Evolutionary conservation across 306 rosid species (phyloP).

Genomic region (Glycine soja): DNA sequence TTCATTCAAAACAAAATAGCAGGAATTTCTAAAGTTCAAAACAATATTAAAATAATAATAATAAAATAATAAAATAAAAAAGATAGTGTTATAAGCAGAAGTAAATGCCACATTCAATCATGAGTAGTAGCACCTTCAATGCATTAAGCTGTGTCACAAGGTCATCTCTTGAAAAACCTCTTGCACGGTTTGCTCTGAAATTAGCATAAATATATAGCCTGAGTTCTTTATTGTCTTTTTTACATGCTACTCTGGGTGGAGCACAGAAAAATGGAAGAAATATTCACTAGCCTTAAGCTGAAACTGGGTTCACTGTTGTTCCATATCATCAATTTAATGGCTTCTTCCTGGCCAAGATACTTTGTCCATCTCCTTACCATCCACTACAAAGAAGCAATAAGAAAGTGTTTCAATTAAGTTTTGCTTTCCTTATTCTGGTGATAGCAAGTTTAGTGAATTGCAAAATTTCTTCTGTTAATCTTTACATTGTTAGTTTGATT

Average conservation of each 20-base stretch:
- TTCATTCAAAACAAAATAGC: constrained; percentile 21
- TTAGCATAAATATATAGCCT: constrained; percentile 42
- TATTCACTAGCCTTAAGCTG: constrained; percentile 73
- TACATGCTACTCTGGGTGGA: constrained; percentile 27
- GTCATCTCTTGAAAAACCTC: constrained; percentile 74
- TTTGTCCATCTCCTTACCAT: constrained; percentile 88
- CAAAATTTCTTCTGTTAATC: constrained; percentile 8
- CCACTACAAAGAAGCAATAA: constrained; percentile 65
- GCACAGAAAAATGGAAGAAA: constrained; percentile 34
- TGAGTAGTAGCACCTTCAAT: constrained; percentile 63
- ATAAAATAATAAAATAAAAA: neutral
- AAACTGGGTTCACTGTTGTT: constrained; percentile 84
- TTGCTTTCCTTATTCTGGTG: constrained; percentile 17
- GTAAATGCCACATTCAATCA: constrained; percentile 27
- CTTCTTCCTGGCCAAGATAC: constrained; percentile 83
- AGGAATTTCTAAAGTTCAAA: constrained; percentile 20
- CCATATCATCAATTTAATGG: constrained; percentile 84
- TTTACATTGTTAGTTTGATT: constrained; percentile 14
- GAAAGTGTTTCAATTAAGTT: constrained; percentile 28
- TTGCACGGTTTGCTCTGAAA: constrained; percentile 73
- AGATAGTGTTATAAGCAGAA: constrained; percentile 36
- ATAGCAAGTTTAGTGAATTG: neutral
- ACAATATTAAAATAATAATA: neutral
- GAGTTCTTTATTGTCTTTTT: constrained; percentile 38
- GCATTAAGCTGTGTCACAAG: constrained; percentile 68